These are phyloP conservation scores for Trichoderma gamsii DNA, from an alignment of 495 filamentous ascomycete genomes.

Conservation along the genomic window DNA sequence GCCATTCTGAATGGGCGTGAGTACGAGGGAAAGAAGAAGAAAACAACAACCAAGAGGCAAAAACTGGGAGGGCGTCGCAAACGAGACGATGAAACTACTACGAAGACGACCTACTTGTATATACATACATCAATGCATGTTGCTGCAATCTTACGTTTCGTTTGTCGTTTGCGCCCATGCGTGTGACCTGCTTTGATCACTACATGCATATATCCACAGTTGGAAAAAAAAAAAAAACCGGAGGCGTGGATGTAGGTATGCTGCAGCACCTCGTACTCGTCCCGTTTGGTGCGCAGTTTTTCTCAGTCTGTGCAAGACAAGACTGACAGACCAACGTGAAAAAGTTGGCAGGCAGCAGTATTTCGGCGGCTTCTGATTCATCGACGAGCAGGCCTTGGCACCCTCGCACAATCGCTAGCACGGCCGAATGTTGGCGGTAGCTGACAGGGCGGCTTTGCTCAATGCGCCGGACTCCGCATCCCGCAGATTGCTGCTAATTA, in stretches of 20 bases:
- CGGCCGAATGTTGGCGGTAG: neutral
- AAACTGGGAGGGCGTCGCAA: too few species aligned
- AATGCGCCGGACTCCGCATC: too few species aligned
- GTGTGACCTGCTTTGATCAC: neutral
- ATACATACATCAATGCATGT: too few species aligned
- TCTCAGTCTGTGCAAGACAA: neutral
- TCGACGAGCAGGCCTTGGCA: neutral
- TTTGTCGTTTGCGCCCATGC: neutral
- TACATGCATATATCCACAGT: neutral
- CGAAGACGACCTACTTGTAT: too few species aligned
- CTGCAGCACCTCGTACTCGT: too few species aligned
- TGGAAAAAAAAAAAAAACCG: neutral
- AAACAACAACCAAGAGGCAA: too few species aligned
- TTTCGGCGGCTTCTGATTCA: constrained; percentile 2
- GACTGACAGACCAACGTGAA: neutral
- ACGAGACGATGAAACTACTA: too few species aligned
- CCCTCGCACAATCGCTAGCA: neutral
- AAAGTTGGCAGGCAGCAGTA: constrained; percentile 7
- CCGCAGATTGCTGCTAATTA: too few species aligned
- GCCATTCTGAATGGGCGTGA: neutral
- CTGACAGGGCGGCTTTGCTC: neutral
- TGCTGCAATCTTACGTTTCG: neutral
- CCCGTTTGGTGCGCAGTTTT: neutral
- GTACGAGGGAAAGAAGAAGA: neutral
- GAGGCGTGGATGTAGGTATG: neutral